phyloP scores from a whole-genome alignment of 2,329 filamentous ascomycete species.

The Penicillium janthinellum region DNA sequence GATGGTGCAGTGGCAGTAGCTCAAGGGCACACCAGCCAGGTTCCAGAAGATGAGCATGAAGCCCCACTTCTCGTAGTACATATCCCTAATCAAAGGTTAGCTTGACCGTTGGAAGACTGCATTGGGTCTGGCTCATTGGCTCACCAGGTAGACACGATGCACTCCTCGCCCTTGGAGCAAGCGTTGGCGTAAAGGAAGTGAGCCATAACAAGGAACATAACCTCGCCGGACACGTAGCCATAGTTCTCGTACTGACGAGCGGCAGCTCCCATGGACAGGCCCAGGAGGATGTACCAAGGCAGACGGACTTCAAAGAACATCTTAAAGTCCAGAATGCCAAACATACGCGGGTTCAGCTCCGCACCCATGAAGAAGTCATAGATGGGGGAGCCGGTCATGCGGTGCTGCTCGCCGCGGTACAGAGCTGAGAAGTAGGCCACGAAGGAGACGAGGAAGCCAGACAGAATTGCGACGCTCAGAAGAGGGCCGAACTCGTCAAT shows the following conservation, averaged over 20 bases:
- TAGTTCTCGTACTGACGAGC: constrained; percentile 81
- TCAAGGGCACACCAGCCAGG: constrained; percentile 83
- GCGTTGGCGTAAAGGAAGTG: constrained; percentile 92
- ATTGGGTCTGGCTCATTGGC: constrained; percentile 15
- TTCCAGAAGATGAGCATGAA: constrained; percentile 99
- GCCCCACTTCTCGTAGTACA: constrained; percentile 96
- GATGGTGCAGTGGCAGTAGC: constrained; percentile 91
- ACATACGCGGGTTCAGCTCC: constrained; percentile 83
- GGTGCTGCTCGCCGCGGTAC: constrained; percentile 77
- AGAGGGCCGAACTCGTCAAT: constrained; percentile 94
- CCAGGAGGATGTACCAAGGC: constrained; percentile 87
- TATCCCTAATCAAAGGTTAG: constrained; percentile 62
- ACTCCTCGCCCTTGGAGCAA: constrained; percentile 87
- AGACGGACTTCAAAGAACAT: constrained; percentile 95
- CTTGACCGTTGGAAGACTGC: not conserved
- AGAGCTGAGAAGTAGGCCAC: constrained; percentile 85
- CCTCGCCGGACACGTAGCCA: constrained; percentile 84
- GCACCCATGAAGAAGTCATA: constrained; percentile 93
- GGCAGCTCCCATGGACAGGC: constrained; percentile 73
- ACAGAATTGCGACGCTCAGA: constrained; percentile 89
- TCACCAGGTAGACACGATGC: constrained; percentile 82
- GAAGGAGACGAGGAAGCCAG: constrained; percentile 80
- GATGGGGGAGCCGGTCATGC: constrained; percentile 81
- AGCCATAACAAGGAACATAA: constrained; percentile 80
- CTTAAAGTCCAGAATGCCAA: constrained; percentile 83